phyloP scores from a whole-genome alignment of 768 basidiomycete genomes.

The Podaxis sp. region DNA sequence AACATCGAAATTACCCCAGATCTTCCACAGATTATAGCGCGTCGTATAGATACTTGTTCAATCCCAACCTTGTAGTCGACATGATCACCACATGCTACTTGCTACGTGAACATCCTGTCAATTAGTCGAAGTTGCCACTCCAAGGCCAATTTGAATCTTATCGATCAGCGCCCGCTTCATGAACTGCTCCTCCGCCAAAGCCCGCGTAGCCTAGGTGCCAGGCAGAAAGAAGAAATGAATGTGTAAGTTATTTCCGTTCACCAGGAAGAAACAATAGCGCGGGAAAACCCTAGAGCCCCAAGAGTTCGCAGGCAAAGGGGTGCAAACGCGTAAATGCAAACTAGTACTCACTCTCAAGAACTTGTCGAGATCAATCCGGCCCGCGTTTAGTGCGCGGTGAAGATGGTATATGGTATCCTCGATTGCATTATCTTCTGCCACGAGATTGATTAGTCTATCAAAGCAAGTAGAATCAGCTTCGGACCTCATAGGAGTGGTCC shows the following conservation, averaged over 20 bases:
- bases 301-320: conserved; percentile 10
- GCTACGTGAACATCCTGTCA: not conserved
- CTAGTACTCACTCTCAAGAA: conserved; percentile 76
- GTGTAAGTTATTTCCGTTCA: conserved; percentile 7
- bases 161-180: conserved; percentile 94
- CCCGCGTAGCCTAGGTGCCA: conserved; percentile 65
- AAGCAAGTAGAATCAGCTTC: conserved; percentile 14
- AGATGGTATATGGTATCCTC: conserved; percentile 98
- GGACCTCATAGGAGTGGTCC: not conserved
- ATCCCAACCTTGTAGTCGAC: not conserved
- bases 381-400: conserved; percentile 87
- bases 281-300: not conserved
- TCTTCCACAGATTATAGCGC: conserved; percentile 2
- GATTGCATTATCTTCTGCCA: conserved; percentile 99
- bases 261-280: conserved; percentile 3
- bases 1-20: conserved; percentile 1
- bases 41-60: not conserved
- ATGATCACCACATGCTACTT: not conserved
- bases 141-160: conserved; percentile 71
- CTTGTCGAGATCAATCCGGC: conserved; percentile 89
- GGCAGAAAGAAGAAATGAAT: not conserved
- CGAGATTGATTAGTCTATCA: conserved; percentile 83
- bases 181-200: conserved; percentile 93
- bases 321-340: conserved; percentile 15
- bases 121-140: conserved; percentile 36